These are phyloP conservation scores for Suillus fuscotomentosus DNA, from an alignment of 768 basidiomycete species.

Conservation along the genomic window DNA sequence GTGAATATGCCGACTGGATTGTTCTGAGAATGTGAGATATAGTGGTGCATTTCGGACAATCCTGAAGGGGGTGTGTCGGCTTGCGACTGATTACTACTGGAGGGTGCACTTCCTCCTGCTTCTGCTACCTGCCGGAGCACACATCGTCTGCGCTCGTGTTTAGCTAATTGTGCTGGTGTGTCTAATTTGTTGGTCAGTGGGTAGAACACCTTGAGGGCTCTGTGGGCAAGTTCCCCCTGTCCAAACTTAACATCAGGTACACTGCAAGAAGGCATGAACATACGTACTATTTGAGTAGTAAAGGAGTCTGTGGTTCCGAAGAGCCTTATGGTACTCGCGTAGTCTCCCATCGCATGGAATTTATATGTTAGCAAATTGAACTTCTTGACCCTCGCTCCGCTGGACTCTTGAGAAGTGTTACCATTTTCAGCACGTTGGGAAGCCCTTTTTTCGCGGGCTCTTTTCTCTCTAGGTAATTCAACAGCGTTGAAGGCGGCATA, in stretches of 20 bases:
- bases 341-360: background rate
- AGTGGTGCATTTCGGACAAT: background rate
- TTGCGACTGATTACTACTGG: background rate
- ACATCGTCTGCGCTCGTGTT: background rate
- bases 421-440: background rate
- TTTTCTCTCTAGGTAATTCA: background rate
- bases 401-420: too few species aligned
- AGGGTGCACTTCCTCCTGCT: background rate
- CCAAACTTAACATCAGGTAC: too few species aligned
- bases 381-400: background rate
- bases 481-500: background rate
- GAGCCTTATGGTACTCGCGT: background rate
- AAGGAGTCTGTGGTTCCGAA: background rate
- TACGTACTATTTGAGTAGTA: background rate
- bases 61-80: too few species aligned
- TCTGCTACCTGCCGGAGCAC: background rate
- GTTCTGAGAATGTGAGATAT: background rate
- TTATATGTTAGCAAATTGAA: background rate
- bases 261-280: too few species aligned
- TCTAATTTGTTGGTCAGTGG: too few species aligned
- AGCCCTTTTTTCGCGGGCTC: background rate
- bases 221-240: too few species aligned
- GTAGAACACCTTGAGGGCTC: too few species aligned
- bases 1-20: slow-evolving; percentile 10
- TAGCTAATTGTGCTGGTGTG: background rate